Base-by-base conservation (phyloP, 176 grass and related monocot species). In the Avena atlantica region DNA sequence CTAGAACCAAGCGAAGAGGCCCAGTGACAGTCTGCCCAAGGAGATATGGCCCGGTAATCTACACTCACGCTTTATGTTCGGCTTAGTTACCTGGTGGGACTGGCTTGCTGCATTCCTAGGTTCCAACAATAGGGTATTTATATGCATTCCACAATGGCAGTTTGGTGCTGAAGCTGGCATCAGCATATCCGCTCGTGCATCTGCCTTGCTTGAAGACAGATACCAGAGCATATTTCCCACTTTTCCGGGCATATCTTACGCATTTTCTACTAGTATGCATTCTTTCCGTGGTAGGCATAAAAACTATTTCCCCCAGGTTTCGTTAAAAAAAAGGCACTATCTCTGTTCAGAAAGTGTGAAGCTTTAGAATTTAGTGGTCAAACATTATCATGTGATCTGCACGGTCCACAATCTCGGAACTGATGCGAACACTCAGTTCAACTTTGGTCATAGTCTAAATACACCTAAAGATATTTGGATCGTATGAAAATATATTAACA, bases 41-140 rank as follows among this genome's bases (percentile, higher is more conserved):
- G 87, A 92, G 87, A 92, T 21, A 70, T 87, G 80, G 29, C 81
- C 84, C 81, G 1, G 84, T 81, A 87, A 92, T 87, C 91, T 78
- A 65, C 31, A 40, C 20, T 84, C 27, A 61, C 6, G n/a, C 11
- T 50, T 40, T 34, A 15, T 29, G 25, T 36, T 4, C 24, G 6
- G 70, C 23, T 83, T 13, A 62, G 21, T 17, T 80, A 82, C 49
- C 60, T 86, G 44, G 59, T 85, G 65, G 65, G 71, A 65, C 14
- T 87, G 81, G 68, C 27, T 91, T 84, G 81, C 5, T 84, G 75
- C 42, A 60, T 48, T 90, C 25, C 76, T 40, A 80, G 37, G 67
- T 87, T 84, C 7, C 4, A 69, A 50, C 76, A 8, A 69, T 25
- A 55, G 2, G 15, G 81, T 87, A 87, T 91, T 84, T 91, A 91